Conservation (phyloP, 2,329 filamentous ascomycete genomes). For the Colletotrichum echinochloae region DNA sequence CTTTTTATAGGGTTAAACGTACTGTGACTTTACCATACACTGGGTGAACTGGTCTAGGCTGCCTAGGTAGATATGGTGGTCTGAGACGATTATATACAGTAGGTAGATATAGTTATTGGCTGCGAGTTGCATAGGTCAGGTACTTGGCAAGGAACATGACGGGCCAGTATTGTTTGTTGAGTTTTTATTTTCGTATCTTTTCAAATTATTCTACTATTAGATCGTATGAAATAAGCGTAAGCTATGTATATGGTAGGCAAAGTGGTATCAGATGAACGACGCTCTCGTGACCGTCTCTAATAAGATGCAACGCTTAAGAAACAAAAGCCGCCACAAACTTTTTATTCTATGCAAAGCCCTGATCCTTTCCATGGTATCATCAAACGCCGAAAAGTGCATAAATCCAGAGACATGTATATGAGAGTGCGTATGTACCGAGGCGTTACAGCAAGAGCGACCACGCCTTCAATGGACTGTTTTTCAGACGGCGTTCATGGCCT, state of each 20-base stretch:
- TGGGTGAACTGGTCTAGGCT: too few species aligned
- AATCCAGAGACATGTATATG: neutral
- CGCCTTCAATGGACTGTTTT: too few species aligned
- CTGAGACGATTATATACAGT: too few species aligned
- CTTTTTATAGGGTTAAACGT: too few species aligned
- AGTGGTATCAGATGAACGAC: conserved; percentile 21
- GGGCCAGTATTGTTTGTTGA: too few species aligned
- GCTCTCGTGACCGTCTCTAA: neutral
- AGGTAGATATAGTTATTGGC: neutral
- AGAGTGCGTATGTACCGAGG: neutral
- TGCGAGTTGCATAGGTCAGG: too few species aligned
- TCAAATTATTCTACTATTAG: neutral
- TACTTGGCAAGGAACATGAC: neutral
- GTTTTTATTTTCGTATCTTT: neutral
- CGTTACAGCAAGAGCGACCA: neutral
- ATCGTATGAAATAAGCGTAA: conserved; percentile 6
- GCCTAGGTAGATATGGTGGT: too few species aligned
- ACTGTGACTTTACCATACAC: too few species aligned
- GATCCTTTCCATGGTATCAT: conserved; percentile 10
- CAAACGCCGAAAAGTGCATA: conserved; percentile 10
- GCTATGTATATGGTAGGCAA: neutral
- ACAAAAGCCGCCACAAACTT: neutral
- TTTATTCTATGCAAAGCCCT: neutral
- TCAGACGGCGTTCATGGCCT: conserved; percentile 44
- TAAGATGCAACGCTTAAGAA: neutral